phyloP scores from a whole-genome alignment of 208 protist genomes.

The Acanthamoeba divionensis region DNA sequence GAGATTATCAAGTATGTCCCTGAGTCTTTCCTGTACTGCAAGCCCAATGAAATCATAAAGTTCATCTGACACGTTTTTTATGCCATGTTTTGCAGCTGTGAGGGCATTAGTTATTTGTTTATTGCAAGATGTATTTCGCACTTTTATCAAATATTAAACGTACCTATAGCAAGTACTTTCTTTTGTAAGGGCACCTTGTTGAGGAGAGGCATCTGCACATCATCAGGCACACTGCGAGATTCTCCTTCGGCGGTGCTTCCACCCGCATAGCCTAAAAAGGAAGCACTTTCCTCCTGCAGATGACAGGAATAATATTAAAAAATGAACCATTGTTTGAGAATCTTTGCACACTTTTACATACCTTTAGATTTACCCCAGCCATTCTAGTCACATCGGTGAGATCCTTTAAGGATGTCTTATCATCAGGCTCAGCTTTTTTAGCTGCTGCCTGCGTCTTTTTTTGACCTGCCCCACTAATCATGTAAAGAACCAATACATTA shows the following conservation, averaged over 20 bases:
- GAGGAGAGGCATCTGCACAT: not conserved
- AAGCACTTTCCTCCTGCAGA: not conserved
- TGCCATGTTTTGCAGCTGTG: not conserved
- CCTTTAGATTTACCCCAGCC: not conserved
- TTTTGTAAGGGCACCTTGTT: not conserved
- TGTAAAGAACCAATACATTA: not conserved
- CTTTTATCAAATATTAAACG: no score
- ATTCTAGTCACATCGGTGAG: not conserved
- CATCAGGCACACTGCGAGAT: not conserved
- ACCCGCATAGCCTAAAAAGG: not conserved
- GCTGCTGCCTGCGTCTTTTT: not conserved
- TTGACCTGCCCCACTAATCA: not conserved
- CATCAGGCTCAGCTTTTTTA: not conserved
- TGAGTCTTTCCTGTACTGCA: not conserved
- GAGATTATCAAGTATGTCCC: not conserved
- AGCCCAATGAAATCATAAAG: not conserved
- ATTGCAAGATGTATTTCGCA: no score
- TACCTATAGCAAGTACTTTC: not conserved
- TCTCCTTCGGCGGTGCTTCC: not conserved
- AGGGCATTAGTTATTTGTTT: no score
- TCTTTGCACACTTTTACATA: not conserved
- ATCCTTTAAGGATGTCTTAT: not conserved
- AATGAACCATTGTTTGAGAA: not conserved
- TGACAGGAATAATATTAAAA: not conserved
- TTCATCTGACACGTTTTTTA: not conserved